Percentiles rank a stretch among this genome's conserved stretches.
phyloP scores from a whole-genome alignment of 345 rosid species.

The Raphanus raphanistrum region DNA sequence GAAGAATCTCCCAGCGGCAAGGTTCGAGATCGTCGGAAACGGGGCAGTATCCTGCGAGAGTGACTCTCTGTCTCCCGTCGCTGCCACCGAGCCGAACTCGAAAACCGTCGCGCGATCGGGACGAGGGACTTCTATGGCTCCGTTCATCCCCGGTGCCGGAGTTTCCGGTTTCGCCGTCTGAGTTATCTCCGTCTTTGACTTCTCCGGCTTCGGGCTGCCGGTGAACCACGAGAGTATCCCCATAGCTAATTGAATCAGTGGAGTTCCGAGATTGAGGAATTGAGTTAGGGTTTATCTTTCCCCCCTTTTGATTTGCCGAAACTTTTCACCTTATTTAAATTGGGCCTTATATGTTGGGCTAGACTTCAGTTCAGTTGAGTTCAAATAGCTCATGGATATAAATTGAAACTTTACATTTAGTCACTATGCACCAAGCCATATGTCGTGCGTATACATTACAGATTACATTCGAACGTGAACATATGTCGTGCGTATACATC shows the following conservation, averaged over 20 bases:
- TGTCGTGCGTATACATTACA: too few species aligned
- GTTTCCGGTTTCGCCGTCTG: neutral
- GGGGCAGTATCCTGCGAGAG: slow-evolving; percentile 88
- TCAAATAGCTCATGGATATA: neutral
- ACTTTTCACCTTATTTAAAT: neutral
- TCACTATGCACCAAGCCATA: too few species aligned
- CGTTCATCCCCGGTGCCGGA: slow-evolving; percentile 66
- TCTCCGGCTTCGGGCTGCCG: slow-evolving; percentile 45
- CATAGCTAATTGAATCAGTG: slow-evolving; percentile 41
- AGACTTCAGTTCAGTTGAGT: neutral
- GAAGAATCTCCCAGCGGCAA: slow-evolving; percentile 86
- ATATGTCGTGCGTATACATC: too few species aligned
- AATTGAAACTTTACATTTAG: neutral
- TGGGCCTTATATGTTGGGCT: neutral
- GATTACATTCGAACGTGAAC: too few species aligned
- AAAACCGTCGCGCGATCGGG: slow-evolving; percentile 76
- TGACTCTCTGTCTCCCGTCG: slow-evolving; percentile 76
- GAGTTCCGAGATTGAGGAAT: neutral
- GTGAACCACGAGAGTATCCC: slow-evolving; percentile 87
- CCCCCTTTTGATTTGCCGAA: slow-evolving; percentile 14
- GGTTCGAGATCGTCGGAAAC: slow-evolving; percentile 94
- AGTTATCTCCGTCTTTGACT: slow-evolving; percentile 27
- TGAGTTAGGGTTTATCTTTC: slow-evolving; percentile 34
- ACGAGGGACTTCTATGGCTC: slow-evolving; percentile 82
- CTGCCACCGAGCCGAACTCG: slow-evolving; percentile 83